A percentile compares a stretch with the other conserved stretches of the same genome.
phyloP scores from a whole-genome alignment of 2,329 filamentous ascomycete genomes.

The Colletotrichum aenigma region DNA sequence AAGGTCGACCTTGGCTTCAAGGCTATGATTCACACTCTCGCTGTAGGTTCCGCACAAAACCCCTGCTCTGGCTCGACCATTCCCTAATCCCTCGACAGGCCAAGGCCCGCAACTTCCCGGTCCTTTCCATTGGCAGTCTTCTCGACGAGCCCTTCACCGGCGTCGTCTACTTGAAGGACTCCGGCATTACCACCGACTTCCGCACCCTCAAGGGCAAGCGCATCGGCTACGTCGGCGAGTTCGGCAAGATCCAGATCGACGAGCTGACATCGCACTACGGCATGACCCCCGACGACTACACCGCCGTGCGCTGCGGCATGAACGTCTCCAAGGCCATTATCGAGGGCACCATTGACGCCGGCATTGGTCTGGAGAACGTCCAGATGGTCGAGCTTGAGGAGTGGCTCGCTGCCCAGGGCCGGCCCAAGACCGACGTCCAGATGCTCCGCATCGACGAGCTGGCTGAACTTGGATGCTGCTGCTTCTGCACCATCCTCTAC shows the following conservation, averaged over 20 bases:
- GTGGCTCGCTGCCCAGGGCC: constrained; percentile 69
- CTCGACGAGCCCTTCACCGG: constrained; percentile 83
- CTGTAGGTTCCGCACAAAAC: constrained; percentile 47
- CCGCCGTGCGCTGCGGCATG: constrained; percentile 80
- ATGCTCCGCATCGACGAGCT: constrained; percentile 85
- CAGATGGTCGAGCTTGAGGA: constrained; percentile 85
- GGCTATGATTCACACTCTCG: constrained; percentile 83
- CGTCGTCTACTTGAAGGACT: constrained; percentile 76
- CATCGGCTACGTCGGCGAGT: constrained; percentile 82
- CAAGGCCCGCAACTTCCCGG: constrained; percentile 76
- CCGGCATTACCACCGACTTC: constrained; percentile 78
- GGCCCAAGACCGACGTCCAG: constrained; percentile 70
- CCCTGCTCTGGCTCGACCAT: rapidly evolving
- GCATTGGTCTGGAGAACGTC: constrained; percentile 79
- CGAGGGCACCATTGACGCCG: constrained; percentile 73
- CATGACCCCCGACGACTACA: constrained; percentile 76
- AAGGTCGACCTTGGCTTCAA: constrained; percentile 83
- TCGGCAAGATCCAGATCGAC: constrained; percentile 85
- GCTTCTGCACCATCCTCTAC: constrained; percentile 83
- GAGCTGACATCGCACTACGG: constrained; percentile 80
- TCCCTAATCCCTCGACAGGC: constrained; percentile 48
- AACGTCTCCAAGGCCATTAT: constrained; percentile 81
- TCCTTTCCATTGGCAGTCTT: constrained; percentile 74
- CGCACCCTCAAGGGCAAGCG: constrained; percentile 75
- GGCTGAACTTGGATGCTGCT: constrained; percentile 80